Evolutionary conservation across 2,329 filamentous ascomycete genomes (phyloP), one percentile per base, ranked within the genome.

Genomic region (Aspergillus fructus): DNA sequence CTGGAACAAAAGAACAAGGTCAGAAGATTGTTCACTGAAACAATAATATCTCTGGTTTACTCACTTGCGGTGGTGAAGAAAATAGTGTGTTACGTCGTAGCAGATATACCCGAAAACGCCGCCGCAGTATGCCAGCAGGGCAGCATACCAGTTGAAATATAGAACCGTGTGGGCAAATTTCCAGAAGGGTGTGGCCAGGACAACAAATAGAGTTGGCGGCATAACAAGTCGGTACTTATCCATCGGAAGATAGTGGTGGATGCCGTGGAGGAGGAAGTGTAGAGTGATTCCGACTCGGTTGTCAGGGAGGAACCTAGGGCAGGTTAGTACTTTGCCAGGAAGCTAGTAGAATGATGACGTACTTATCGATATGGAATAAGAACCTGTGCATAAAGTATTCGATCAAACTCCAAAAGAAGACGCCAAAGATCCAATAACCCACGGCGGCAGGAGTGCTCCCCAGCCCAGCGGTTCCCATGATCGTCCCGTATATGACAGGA

Each of bases 161-260:
- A 99, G 91, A 54, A 97, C 71, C 2, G 81, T 66, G 66, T 97
- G 93, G 0, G 94, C 91, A 50, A 99, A 80, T 74, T 91, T 90
- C 89, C 91, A 99, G 80, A 97, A 97, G 0, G 94, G 94, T 0
- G 84, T 83, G 5, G 93, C 93, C 19, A 99, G 86, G 12, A 85
- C 83, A 23, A 93, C 61, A 71, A 99, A 97, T 3, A 99, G 81
- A 0, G 91, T 85, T 0, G 94, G 94, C 1, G 94, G 94, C 94
- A 99, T 97, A 63, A 99, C 94, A 9, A 99, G 87, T 59, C 94
- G 88, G 68, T 96, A 93, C 71, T 89, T 93, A 79, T 99, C 94
- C 94, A 99, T 97, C n/a, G 94, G 94, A 4, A 99, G 84, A 76
- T 97, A 99, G 76, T 99, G 94, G 72, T 99, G 94, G 62, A 99